A percentile compares a stretch with the other conserved stretches of the same genome.
phyloP scores from a whole-genome alignment of 1,284 basidiomycete genomes.

The Ustilago shanxiensis region DNA sequence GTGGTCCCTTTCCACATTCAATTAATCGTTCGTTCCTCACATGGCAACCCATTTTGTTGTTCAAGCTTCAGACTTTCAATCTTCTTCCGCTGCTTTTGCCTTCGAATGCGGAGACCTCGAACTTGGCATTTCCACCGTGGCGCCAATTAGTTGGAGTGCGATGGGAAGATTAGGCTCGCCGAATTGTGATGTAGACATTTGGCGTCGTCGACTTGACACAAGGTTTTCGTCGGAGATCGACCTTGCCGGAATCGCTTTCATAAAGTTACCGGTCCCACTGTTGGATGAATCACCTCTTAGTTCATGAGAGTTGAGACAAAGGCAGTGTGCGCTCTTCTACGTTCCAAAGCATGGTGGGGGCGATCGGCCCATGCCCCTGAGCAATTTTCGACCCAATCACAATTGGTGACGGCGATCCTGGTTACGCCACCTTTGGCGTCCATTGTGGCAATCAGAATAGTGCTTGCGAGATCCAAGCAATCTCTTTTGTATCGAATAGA shows the following conservation, averaged over 20 bases:
- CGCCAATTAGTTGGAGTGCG: background rate
- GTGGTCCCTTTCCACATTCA: background rate
- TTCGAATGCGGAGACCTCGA: background rate
- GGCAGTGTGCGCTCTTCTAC: background rate
- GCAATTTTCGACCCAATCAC: background rate
- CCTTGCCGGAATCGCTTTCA: constrained; percentile 11
- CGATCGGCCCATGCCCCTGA: background rate
- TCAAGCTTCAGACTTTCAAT: background rate
- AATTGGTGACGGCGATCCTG: background rate
- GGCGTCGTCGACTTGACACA: background rate
- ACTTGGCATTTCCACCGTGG: background rate
- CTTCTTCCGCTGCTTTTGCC: background rate
- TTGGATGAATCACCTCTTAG: background rate
- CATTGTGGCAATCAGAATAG: background rate
- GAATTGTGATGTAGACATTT: background rate
- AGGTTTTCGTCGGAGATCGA: constrained; percentile 11
- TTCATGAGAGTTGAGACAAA: background rate
- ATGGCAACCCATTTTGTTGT: background rate
- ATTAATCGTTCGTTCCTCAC: background rate
- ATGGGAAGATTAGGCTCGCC: constrained; percentile 5
- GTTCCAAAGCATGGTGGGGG: background rate
- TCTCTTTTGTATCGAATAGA: background rate
- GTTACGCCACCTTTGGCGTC: background rate
- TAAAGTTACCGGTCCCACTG: constrained; percentile 3
- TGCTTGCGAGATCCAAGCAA: background rate